Percentiles rank a stretch among this genome's conserved stretches.
Evolutionary conservation across 768 basidiomycete genomes (phyloP).

Genomic region (Podaxis sp.): DNA sequence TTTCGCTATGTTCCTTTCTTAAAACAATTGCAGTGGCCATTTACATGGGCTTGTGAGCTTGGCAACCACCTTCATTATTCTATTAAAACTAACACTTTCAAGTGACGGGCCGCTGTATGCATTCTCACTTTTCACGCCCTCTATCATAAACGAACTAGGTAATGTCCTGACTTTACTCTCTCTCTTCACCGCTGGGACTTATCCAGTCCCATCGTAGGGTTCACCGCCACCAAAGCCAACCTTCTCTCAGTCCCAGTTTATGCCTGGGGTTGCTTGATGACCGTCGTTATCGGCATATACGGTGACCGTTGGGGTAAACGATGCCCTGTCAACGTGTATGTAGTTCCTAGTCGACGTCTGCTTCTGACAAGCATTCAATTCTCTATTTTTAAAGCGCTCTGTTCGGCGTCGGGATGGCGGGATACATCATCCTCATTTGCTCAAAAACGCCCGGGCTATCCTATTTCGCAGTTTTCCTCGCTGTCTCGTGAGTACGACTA

Average conservation of each 20-base stretch:
- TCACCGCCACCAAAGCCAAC: slow-evolving; percentile 65
- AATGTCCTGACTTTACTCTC: neutral
- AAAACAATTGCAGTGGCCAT: slow-evolving; percentile 52
- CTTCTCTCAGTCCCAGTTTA: slow-evolving; percentile 79
- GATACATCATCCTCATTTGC: slow-evolving; percentile 66
- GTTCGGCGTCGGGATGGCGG: slow-evolving; percentile 41
- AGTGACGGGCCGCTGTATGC: slow-evolving; percentile 59
- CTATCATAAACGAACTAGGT: slow-evolving; percentile 54
- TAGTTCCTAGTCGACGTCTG: neutral
- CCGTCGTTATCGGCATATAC: slow-evolving; percentile 57
- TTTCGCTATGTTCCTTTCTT: neutral
- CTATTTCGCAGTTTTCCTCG: slow-evolving; percentile 73
- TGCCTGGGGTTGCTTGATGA: slow-evolving; percentile 69
- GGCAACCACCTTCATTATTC: neutral
- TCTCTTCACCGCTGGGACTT: neutral
- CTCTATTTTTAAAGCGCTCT: slow-evolving; percentile 20
- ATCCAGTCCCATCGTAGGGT: slow-evolving; percentile 36
- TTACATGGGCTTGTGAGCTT: slow-evolving; percentile 64
- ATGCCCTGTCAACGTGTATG: slow-evolving; percentile 62
- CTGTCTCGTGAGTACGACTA: slow-evolving; percentile 54
- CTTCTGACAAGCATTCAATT: neutral
- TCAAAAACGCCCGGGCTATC: slow-evolving; percentile 63
- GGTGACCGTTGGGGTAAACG: slow-evolving; percentile 62
- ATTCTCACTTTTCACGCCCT: slow-evolving; percentile 52
- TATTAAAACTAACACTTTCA: slow-evolving; percentile 12